A percentile compares a stretch with the other conserved stretches of the same genome.
These are phyloP conservation scores for Didymella pomorum DNA, from an alignment of 2,329 filamentous ascomycete species.

Conservation along the genomic window DNA sequence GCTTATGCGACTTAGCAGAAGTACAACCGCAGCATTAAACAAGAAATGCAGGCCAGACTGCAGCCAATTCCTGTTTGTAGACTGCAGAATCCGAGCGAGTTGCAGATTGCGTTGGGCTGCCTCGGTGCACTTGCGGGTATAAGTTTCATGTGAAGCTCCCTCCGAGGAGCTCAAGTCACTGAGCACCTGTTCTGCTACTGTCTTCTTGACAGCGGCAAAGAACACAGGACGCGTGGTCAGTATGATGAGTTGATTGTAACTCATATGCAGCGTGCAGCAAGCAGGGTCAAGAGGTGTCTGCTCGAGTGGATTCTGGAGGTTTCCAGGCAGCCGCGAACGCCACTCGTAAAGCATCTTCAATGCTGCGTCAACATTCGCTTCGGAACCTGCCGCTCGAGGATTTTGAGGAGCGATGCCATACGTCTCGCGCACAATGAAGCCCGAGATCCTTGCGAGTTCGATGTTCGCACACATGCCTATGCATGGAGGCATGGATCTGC, in stretches of 20 bases:
- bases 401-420: slow-evolving; percentile 34
- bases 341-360: slow-evolving; percentile 34
- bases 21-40: slow-evolving; percentile 39
- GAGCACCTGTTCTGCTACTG: slow-evolving; percentile 31
- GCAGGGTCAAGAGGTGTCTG: slow-evolving; percentile 26
- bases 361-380: slow-evolving; percentile 28
- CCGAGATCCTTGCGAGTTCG: slow-evolving; percentile 34
- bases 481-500: slow-evolving; percentile 32
- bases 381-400: slow-evolving; percentile 12
- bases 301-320: slow-evolving; percentile 22
- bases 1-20: slow-evolving; percentile 35
- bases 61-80: slow-evolving; percentile 25
- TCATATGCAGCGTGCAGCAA: slow-evolving; percentile 37
- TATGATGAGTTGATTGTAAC: slow-evolving; percentile 36
- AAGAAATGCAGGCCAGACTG: slow-evolving; percentile 39
- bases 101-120: slow-evolving; percentile 34
- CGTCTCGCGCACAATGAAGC: slow-evolving; percentile 39
- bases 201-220: slow-evolving; percentile 35
- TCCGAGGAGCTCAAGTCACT: slow-evolving; percentile 23
- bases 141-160: slow-evolving; percentile 19
- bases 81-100: slow-evolving; percentile 26
- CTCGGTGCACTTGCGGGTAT: slow-evolving; percentile 28
- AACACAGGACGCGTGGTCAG: slow-evolving; percentile 37
- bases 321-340: slow-evolving; percentile 27
- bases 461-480: slow-evolving; percentile 36